Evolutionary conservation across 352 stramenopile species (phyloP).

Genomic region (Phytophthora pluvialis): DNA sequence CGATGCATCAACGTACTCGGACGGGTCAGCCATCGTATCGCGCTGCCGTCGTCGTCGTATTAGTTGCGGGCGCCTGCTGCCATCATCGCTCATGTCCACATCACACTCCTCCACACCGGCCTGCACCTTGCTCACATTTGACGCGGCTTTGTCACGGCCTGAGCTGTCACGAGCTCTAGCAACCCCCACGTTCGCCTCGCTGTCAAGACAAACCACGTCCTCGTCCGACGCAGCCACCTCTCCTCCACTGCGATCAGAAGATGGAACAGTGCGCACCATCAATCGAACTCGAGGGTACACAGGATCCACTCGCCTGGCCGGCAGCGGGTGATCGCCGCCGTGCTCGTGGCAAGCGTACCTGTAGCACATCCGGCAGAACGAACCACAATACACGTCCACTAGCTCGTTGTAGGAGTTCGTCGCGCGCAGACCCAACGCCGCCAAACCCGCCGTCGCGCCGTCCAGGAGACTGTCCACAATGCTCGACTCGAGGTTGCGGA

Average conservation of each 20-base stretch:
- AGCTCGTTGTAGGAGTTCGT: constrained; percentile 71
- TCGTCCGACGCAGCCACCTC: constrained; percentile 12
- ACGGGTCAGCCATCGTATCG: constrained; percentile 30
- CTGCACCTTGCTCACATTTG: neutral
- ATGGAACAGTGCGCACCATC: constrained; percentile 11
- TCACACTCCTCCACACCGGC: neutral
- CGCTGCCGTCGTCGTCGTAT: constrained; percentile 1
- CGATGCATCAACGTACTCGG: constrained; percentile 64
- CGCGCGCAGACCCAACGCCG: constrained; percentile 46
- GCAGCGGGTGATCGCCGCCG: constrained; percentile 78
- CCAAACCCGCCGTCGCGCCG: constrained; percentile 19
- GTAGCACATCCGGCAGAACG: constrained; percentile 93
- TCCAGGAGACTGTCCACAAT: constrained; percentile 31
- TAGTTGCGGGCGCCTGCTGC: neutral
- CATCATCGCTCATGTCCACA: constrained; percentile 4
- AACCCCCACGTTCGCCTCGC: neutral
- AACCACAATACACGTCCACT: constrained; percentile 80
- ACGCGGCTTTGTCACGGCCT: neutral
- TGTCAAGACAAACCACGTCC: constrained; percentile 19
- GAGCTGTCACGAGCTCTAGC: neutral
- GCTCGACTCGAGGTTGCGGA: constrained; percentile 66
- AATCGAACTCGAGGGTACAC: constrained; percentile 50
- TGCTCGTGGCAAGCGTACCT: constrained; percentile 92
- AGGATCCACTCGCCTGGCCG: constrained; percentile 55
- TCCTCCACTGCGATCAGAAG: constrained; percentile 10